Evolutionary conservation across 2,329 filamentous ascomycete genomes (phyloP).

Genomic region (Aspergillus tubingensis): DNA sequence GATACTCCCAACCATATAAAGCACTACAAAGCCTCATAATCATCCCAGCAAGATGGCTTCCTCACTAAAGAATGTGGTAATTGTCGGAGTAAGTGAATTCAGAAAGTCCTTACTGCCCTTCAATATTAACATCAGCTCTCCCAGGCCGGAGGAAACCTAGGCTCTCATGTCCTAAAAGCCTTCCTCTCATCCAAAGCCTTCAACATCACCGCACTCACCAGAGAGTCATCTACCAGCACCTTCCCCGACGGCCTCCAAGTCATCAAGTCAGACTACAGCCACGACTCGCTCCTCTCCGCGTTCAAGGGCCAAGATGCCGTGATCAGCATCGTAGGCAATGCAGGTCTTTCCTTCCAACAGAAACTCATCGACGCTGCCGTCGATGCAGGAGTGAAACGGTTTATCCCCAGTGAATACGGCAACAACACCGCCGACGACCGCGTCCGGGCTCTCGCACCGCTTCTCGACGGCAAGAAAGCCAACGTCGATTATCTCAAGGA

Average conservation of each 20-base stretch:
- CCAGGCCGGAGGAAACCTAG: no score
- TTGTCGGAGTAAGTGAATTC: no score
- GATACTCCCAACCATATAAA: no score
- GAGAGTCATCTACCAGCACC: neutral
- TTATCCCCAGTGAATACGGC: neutral
- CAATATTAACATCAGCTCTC: no score
- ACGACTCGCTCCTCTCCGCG: neutral
- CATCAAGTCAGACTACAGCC: neutral
- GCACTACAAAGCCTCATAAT: no score
- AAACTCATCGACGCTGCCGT: neutral
- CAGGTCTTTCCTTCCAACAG: neutral
- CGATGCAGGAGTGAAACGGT: neutral
- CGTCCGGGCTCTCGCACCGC: neutral
- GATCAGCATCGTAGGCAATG: neutral
- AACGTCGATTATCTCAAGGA: neutral
- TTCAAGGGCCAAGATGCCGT: neutral
- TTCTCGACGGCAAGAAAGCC: neutral
- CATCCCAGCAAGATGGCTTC: no score
- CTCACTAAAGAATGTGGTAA: no score
- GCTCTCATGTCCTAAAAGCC: no score
- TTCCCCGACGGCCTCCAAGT: neutral
- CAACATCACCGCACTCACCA: neutral
- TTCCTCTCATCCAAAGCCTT: no score
- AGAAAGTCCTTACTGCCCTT: no score
- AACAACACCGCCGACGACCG: neutral